Conservation (phyloP, 441 rosid species). For the Populus tomentosa region DNA sequence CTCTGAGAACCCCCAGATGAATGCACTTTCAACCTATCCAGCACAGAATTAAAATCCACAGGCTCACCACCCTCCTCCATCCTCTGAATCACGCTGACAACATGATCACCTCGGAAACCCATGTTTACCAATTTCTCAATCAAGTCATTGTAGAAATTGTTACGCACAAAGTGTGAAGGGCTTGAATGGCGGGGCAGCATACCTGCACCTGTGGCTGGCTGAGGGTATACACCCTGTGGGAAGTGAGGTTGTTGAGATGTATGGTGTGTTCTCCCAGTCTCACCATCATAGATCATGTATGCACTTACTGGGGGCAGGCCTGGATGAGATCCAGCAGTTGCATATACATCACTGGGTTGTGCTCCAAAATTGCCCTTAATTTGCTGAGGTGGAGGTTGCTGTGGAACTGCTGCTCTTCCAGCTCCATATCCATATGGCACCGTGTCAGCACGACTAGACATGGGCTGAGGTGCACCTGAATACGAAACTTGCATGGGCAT, state of each 20-base stretch:
- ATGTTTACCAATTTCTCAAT: constrained; percentile 76
- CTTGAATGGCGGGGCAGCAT: constrained; percentile 39
- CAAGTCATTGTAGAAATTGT: constrained; percentile 63
- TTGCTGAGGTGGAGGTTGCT: constrained; percentile 65
- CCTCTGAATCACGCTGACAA: constrained; percentile 65
- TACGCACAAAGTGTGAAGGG: constrained; percentile 46
- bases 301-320: constrained; percentile 59
- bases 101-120: constrained; percentile 87
- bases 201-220: constrained; percentile 35
- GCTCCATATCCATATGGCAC: constrained; percentile 58
- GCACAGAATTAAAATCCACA: constrained; percentile 72
- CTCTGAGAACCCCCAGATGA: constrained; percentile 62
- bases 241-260: constrained; percentile 59
- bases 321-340: constrained; percentile 45
- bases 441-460: constrained; percentile 51
- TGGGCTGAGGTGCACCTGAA: constrained; percentile 63
- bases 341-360: constrained; percentile 59
- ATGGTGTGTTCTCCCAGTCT: constrained; percentile 52
- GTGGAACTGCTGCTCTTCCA: constrained; percentile 42
- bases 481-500: constrained; percentile 66
- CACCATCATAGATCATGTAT: constrained; percentile 64
- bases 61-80: constrained; percentile 91
- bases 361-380: constrained; percentile 52
- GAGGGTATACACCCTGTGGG: constrained; percentile 61
- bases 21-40: constrained; percentile 65